Base-by-base conservation (phyloP, 1,139 yeast genomes). In the Suhomyces kunorum region DNA sequence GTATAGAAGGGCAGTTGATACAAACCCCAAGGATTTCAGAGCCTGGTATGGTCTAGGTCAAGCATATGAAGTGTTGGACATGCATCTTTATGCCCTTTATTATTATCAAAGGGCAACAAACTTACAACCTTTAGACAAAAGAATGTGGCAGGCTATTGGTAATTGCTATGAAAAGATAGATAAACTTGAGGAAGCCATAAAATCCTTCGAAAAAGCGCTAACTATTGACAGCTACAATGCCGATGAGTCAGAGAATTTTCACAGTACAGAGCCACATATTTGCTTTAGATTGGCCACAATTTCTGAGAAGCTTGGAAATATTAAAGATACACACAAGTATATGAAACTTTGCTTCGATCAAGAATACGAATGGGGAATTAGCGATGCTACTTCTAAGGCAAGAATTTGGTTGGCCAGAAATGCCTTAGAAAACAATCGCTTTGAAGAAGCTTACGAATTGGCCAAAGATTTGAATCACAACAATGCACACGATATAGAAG, bases 11-110 rank as follows among this genome's bases (percentile, higher is more conserved):
- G 98, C 98, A 0, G 95, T 90, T 1, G 92, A 89, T 58, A 84
- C 90, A 6, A 88, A 88, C 54, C 79, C 83, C 32, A 83, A 86
- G 55, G 98, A 94, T 61, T 94, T 87, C 61, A 73, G 97, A 39
- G 98, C 98, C 0, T 94, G 98, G 99, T 92, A 92, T 62, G 98
- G 98, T 1, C 70, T 94, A 39, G 99, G 98, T 0, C 98, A 92
- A 62, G 98, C 98, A 1, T 94, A 94, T 58, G 98, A 94, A 60
- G 96, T 94, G 13, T 69, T 92, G 44, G 98, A 92, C 53, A 90
- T 90, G 97, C 95, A 87, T 59, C 72, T 88, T 51, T 94, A 90
- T 56, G 92, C 98, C 0, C 68, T 90, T 28, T 90, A 89, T 61
- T 92, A 94, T 59, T 94, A 88, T 58, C 97, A 92, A 63, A 74